Conservation (phyloP, 352 stramenopile genomes). For the Pythium scleroteichum region DNA sequence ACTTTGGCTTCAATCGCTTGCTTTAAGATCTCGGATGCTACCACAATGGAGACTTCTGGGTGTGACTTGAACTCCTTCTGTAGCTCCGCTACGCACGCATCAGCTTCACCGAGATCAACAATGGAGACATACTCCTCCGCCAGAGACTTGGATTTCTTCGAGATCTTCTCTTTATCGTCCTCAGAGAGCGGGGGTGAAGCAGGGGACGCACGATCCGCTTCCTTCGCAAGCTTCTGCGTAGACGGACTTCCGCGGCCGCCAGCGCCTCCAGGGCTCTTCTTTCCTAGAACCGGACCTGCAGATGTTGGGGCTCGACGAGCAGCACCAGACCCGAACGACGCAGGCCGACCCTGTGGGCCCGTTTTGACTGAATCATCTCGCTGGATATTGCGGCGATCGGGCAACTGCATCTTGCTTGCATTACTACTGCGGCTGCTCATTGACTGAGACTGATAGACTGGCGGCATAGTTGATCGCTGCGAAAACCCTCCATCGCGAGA, state of each 20-base stretch:
- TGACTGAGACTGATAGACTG: slow-evolving; percentile 31
- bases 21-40: slow-evolving; percentile 62
- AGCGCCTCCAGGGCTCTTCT: slow-evolving; percentile 8
- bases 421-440: slow-evolving; percentile 31
- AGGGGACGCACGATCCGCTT: slow-evolving; percentile 5
- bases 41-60: slow-evolving; percentile 51
- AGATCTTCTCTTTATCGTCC: slow-evolving; percentile 62
- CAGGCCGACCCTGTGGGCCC: slow-evolving; percentile 28
- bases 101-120: slow-evolving; percentile 65
- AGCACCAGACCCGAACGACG: slow-evolving; percentile 27
- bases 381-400: slow-evolving; percentile 17
- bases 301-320: slow-evolving; percentile 14
- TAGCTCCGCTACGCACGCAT: slow-evolving; percentile 59
- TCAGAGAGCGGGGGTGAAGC: slow-evolving; percentile 43
- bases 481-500: slow-evolving; percentile 48
- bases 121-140: slow-evolving; percentile 81
- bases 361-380: slow-evolving; percentile 31
- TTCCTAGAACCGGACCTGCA: slow-evolving; percentile 11
- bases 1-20: slow-evolving; percentile 69
- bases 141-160: slow-evolving; percentile 77
- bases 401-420: slow-evolving; percentile 25
- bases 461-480: slow-evolving; percentile 24
- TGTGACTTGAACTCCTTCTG: slow-evolving; percentile 70
- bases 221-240: slow-evolving; percentile 12
- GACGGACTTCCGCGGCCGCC: slow-evolving; percentile 2